Evolutionary conservation across 306 rosid species (phyloP).

Genomic region (Hippophae rhamnoides): DNA sequence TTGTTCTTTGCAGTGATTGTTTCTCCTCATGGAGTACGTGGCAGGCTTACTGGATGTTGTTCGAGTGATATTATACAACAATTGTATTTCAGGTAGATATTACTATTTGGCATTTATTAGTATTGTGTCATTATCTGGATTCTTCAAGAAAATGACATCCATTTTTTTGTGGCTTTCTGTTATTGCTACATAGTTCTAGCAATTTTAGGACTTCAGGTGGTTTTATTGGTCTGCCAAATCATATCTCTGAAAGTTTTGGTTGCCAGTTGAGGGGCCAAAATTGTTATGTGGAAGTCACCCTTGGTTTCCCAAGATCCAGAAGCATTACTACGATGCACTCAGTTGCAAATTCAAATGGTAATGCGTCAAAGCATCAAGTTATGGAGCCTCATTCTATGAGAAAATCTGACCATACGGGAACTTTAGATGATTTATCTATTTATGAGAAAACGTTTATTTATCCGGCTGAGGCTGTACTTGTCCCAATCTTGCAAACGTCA

Average conservation of each 20-base stretch:
- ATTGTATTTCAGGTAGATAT: slow-evolving; percentile 60
- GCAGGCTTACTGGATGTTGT: slow-evolving; percentile 86
- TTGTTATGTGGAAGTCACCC: slow-evolving; percentile 85
- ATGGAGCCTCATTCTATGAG: slow-evolving; percentile 44
- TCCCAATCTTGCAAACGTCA: slow-evolving; percentile 69
- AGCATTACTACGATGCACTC: slow-evolving; percentile 40
- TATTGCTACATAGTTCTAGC: slow-evolving; percentile 45
- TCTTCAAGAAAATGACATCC: not conserved
- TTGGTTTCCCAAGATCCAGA: slow-evolving; percentile 64
- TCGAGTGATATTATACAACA: slow-evolving; percentile 89
- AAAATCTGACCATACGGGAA: slow-evolving; percentile 63
- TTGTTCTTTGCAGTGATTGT: slow-evolving; percentile 59
- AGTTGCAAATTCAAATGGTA: slow-evolving; percentile 36
- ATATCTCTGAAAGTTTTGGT: slow-evolving; percentile 69
- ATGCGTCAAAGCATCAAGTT: slow-evolving; percentile 41
- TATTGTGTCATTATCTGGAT: slow-evolving; percentile 3
- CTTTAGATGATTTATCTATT: slow-evolving; percentile 36
- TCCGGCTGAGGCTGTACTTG: slow-evolving; percentile 88
- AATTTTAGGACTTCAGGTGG: slow-evolving; percentile 62
- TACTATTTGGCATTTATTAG: slow-evolving; percentile 18
- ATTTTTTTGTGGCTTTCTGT: not conserved
- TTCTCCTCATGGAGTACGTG: slow-evolving; percentile 96
- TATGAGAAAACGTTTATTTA: slow-evolving; percentile 70
- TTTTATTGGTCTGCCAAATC: slow-evolving; percentile 68
- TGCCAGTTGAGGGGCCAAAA: slow-evolving; percentile 75